Evolutionary conservation across 768 basidiomycete genomes (phyloP).

Genomic region (Tricholoma furcatifolium): DNA sequence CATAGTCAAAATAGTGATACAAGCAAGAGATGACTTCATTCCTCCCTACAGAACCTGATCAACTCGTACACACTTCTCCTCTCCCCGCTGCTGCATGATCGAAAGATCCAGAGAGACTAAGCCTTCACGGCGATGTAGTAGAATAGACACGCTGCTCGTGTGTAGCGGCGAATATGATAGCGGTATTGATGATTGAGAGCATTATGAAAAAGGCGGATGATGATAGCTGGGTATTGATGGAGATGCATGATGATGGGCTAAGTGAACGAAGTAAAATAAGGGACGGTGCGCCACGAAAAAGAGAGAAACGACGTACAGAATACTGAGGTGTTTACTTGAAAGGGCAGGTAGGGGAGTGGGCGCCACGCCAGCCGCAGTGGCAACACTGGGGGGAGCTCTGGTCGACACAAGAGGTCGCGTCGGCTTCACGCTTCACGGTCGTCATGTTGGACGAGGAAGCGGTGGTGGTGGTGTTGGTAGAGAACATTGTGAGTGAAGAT

Average conservation of each 20-base stretch:
- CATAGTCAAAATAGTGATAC: conserved; percentile 27
- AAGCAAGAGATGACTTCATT: conserved; percentile 35
- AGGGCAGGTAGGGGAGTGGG: conserved; percentile 59
- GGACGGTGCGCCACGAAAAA: conserved; percentile 4
- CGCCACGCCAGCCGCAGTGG: conserved; percentile 72
- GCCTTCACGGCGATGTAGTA: conserved; percentile 15
- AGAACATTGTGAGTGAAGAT: conserved; percentile 23
- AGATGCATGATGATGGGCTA: neutral
- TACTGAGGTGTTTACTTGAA: conserved; percentile 44
- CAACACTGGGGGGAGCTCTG: conserved; percentile 74
- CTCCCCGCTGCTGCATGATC: conserved; percentile 6
- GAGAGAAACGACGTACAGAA: conserved; percentile 7
- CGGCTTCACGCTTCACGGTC: conserved; percentile 14
- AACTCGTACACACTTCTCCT: conserved; percentile 20
- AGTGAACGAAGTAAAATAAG: conserved; percentile 1
- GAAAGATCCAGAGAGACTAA: conserved; percentile 14
- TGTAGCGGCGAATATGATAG: conserved; percentile 13
- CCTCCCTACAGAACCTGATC: conserved; percentile 25
- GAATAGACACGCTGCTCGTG: conserved; percentile 11
- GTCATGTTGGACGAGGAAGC: conserved; percentile 21
- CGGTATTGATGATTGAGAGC: conserved; percentile 14
- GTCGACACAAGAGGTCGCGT: conserved; percentile 35
- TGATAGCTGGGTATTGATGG: conserved; percentile 13
- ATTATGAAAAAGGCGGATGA: conserved; percentile 15
- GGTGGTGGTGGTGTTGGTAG: conserved; percentile 16